These are phyloP conservation scores for Neoboletus subvelutipes DNA, from an alignment of 768 basidiomycete genomes.

Conservation along the genomic window DNA sequence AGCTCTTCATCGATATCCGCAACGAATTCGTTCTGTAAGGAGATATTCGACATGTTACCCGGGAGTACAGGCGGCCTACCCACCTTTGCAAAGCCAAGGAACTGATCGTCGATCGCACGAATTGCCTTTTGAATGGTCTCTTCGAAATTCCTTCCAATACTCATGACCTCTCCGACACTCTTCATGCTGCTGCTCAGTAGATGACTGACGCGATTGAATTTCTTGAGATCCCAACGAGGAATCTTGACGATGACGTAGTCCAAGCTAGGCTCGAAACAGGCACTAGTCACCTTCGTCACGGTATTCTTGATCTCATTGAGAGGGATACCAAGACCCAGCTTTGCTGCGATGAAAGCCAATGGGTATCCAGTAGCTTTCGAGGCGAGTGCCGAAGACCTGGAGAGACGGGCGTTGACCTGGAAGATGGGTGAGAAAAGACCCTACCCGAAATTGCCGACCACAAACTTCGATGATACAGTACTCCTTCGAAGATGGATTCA, in stretches of 20 bases:
- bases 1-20: constrained; percentile 94
- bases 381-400: constrained; percentile 94
- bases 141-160: constrained; percentile 96
- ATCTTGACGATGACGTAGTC: constrained; percentile 99
- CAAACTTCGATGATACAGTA: constrained; percentile 97
- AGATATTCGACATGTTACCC: neutral
- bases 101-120: constrained; percentile 93
- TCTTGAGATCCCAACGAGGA: constrained; percentile 98
- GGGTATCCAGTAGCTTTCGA: constrained; percentile 99
- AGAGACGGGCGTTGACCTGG: constrained; percentile 93
- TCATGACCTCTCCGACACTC: constrained; percentile 99
- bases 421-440: constrained; percentile 2
- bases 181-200: constrained; percentile 96
- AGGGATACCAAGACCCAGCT: constrained; percentile 95
- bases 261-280: constrained; percentile 97
- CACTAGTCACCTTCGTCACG: constrained; percentile 93
- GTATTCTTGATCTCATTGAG: constrained; percentile 98
- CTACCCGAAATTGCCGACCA: constrained; percentile 4
- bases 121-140: constrained; percentile 99
- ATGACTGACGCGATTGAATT: constrained; percentile 92
- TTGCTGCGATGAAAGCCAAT: constrained; percentile 96
- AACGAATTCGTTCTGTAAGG: constrained; percentile 75
- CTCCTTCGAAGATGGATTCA: constrained; percentile 92
- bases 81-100: constrained; percentile 88
- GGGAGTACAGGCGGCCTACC: constrained; percentile 1